Percentiles rank a stretch among this genome's conserved stretches.
phyloP scores from a whole-genome alignment of 441 rosid genomes.

The Pelargonium myrrhifolium region DNA sequence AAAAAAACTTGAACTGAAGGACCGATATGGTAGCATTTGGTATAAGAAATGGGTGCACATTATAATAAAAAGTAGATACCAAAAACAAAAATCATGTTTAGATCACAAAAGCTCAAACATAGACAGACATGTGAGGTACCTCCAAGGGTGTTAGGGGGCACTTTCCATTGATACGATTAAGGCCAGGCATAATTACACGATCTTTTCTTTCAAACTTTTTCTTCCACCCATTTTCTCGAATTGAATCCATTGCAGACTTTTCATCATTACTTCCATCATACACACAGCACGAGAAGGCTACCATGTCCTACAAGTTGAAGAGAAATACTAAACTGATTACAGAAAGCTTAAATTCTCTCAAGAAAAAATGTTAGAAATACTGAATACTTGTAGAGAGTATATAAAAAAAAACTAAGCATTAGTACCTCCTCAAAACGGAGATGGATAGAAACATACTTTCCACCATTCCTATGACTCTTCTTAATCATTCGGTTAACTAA shows the following conservation, averaged over 20 bases:
- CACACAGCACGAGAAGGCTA: conserved; percentile 92
- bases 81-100: neutral
- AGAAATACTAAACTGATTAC: conserved; percentile 2
- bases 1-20: neutral
- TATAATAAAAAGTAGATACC: neutral
- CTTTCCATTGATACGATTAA: conserved; percentile 75
- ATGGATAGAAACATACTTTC: conserved; percentile 77
- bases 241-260: conserved; percentile 49
- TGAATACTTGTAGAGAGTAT: conserved; percentile 4
- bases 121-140: conserved; percentile 34
- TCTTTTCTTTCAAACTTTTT: conserved; percentile 73
- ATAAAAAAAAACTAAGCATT: neutral
- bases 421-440: conserved; percentile 91
- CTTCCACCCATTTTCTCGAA: conserved; percentile 73
- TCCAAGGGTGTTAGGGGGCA: conserved; percentile 92
- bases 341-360: neutral
- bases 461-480: conserved; percentile 60
- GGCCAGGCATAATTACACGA: conserved; percentile 53
- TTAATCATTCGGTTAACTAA: conserved; percentile 60
- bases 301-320: conserved; percentile 65
- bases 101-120: neutral
- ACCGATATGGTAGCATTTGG: neutral
- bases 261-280: conserved; percentile 83
- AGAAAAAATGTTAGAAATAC: neutral
- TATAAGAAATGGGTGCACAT: neutral